Evolutionary conservation across 2,329 filamentous ascomycete species (phyloP), one percentile per base, ranked within the genome.

Genomic region (Nigrospora osmanthi): DNA sequence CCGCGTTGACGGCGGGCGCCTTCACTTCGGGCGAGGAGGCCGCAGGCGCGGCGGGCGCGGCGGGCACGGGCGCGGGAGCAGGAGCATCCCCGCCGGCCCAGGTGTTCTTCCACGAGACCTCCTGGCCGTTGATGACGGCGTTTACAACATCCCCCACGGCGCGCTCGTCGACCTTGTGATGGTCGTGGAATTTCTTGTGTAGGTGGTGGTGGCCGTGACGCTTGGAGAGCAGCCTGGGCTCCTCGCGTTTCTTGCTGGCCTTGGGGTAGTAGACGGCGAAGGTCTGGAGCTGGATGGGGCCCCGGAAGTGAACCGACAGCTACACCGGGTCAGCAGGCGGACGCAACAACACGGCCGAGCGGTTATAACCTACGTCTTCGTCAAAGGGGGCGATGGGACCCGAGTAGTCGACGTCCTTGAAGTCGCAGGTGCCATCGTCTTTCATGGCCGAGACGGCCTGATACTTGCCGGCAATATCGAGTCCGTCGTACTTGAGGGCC

Each of bases 241-340:
- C 49, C 2, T 60, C 56, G 14, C 67, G 64, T 59, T 71, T 73
- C 48, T 54, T 60, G 35, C 49, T 50, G n/a, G 78, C 72, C 40
- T 70, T 73, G 63, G 78, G 73, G 38, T 70, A 73, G 63, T 89
- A 90, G 44, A 81, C 80, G 11, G 84, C 86, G 44, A 89, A 71
- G 52, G 86, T 75, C 57, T 79, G 80, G 31, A 90, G 59, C 35
- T 75, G 66, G 53, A 87, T 61, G 1, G 86, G 85, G 3, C 86
- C 87, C 53, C 85, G 81, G 57, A 89, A 72, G 60, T 88, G 82
- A 49, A 87, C 63, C 1, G 84, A 87, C 30, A 89, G 70, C 84
- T 88, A 48, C 34, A 19, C 30, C 36, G 35, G 30, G 38, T 44
- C 11, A 44, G 57, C 50, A 54, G 47, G 41, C 17, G 23, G 19